These are phyloP conservation scores for Acarospora socialis DNA, from an alignment of 2,329 filamentous ascomycete species.

Conservation along the genomic window DNA sequence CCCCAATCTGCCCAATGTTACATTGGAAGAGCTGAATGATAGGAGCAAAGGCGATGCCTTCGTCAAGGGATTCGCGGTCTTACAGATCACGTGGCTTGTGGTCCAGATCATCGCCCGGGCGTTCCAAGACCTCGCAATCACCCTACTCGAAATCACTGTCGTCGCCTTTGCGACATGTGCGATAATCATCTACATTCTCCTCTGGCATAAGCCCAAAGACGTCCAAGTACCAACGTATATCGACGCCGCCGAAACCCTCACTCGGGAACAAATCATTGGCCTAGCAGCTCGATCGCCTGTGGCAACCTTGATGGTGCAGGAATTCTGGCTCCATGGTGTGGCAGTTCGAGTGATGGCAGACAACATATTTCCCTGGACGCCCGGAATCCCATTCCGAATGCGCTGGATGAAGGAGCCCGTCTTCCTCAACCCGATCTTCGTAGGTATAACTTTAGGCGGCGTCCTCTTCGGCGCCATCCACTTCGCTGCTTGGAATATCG, in stretches of 20 bases:
- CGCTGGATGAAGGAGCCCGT: constrained; percentile 1
- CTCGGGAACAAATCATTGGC: constrained; percentile 2
- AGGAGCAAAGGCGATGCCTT: constrained; percentile 17
- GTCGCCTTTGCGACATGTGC: constrained; percentile 16
- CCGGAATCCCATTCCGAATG: constrained; percentile 4
- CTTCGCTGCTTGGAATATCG: constrained; percentile 17
- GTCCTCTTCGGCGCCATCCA: constrained; percentile 15
- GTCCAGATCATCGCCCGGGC: constrained; percentile 15
- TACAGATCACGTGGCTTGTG: constrained; percentile 17
- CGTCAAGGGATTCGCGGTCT: constrained; percentile 16
- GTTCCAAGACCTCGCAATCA: constrained; percentile 16
- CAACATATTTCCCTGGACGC: constrained; percentile 7
- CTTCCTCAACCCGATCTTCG: constrained; percentile 6
- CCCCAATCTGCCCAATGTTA: constrained; percentile 12
- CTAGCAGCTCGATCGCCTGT: constrained; percentile 4
- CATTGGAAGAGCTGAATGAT: constrained; percentile 13
- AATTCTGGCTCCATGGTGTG: constrained; percentile 9
- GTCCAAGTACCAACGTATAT: constrained; percentile 12
- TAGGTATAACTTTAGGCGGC: constrained; percentile 9
- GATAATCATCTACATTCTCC: constrained; percentile 12
- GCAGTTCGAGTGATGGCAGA: constrained; percentile 8
- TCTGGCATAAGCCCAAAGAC: constrained; percentile 15
- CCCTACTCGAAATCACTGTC: constrained; percentile 15
- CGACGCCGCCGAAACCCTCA: constrained; percentile 7
- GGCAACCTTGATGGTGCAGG: constrained; percentile 3